Base-by-base conservation (phyloP, 495 filamentous ascomycete species). In the Rostrohypoxylon terebratum region DNA sequence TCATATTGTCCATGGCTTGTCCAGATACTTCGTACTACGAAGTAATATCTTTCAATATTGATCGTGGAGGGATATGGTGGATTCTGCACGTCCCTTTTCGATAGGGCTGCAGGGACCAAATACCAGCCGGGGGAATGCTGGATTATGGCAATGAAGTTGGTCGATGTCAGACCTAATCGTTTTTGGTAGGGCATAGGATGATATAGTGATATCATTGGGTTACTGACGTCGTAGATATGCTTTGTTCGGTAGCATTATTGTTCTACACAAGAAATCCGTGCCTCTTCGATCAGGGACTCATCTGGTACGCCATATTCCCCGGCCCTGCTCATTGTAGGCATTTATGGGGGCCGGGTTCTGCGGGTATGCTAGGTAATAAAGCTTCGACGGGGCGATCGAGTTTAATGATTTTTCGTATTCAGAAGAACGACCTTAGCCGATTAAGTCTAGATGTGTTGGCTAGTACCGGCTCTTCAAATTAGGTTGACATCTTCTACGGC, bases 351-450 rank as follows among this genome's bases (percentile, higher is more conserved):
- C 33, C 34, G 20, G 55, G 20, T 25, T 38, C 20, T 20, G 4
- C 55, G 33, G 34, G 55, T 40, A 14, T 59, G 23, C 36, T 25
- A n/a, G n/a, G n/a, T n/a, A n/a, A n/a, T n/a, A n/a, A 25, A 59
- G 25, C 11, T 18, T 42, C 34, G 31, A 55, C 31, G 9, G 28
- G 16, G 51, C 51, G 51, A 20, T 55, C 20, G 11, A 55, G 51
- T 53, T 53, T 53, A 53, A 53, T 53, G 28, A 53, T 25, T 28
- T n/a, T 28, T 53, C 23, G 48, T 53, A 53, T 53, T 53, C 23
- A 28, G 11, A 53, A n/a, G 23, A n/a, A 4, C 28, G 21, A 53
- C 48, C 48, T 31, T 31, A 13, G 9, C 21, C 48, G 48, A 53
- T 53, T 53, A 31, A 31, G 48, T 53, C 31, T 53, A 53, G 47